These are phyloP conservation scores for Porcisia hertigi DNA, from an alignment of 208 protist species.

Conservation along the genomic window DNA sequence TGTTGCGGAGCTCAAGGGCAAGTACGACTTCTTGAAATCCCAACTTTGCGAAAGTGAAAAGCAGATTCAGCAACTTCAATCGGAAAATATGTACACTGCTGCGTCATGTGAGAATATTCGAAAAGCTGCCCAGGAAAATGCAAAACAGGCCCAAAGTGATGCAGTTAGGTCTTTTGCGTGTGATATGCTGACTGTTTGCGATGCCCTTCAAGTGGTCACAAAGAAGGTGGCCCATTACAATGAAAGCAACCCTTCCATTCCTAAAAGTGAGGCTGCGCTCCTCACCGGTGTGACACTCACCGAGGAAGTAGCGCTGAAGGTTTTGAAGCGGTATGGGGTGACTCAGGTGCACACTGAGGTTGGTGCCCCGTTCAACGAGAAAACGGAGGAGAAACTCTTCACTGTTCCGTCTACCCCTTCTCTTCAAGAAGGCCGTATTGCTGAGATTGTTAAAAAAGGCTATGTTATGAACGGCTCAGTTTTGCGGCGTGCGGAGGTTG, in stretches of 20 bases:
- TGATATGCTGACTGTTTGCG: constrained; percentile 60
- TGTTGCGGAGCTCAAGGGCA: not conserved
- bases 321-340: constrained; percentile 51
- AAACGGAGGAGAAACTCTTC: constrained; percentile 45
- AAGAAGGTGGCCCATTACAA: constrained; percentile 25
- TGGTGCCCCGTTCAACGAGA: constrained; percentile 46
- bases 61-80: constrained; percentile 37
- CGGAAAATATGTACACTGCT: constrained; percentile 53
- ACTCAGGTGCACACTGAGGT: constrained; percentile 28
- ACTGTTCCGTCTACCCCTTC: constrained; percentile 34
- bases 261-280: constrained; percentile 23
- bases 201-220: constrained; percentile 49
- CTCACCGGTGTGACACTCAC: constrained; percentile 54
- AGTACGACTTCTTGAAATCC: constrained; percentile 24
- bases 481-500: constrained; percentile 62
- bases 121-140: constrained; percentile 30
- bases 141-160: constrained; percentile 34
- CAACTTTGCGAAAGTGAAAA: constrained; percentile 27
- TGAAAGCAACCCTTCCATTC: constrained; percentile 12
- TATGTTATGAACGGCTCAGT: constrained; percentile 46
- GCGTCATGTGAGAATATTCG: constrained; percentile 67
- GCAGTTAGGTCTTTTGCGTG: constrained; percentile 50
- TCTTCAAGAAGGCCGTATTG: constrained; percentile 35
- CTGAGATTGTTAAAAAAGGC: constrained; percentile 60
- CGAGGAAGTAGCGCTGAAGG: constrained; percentile 43